These are phyloP conservation scores for Liquidambar formosana DNA, from an alignment of 164 flowering plant species.

Conservation along the genomic window DNA sequence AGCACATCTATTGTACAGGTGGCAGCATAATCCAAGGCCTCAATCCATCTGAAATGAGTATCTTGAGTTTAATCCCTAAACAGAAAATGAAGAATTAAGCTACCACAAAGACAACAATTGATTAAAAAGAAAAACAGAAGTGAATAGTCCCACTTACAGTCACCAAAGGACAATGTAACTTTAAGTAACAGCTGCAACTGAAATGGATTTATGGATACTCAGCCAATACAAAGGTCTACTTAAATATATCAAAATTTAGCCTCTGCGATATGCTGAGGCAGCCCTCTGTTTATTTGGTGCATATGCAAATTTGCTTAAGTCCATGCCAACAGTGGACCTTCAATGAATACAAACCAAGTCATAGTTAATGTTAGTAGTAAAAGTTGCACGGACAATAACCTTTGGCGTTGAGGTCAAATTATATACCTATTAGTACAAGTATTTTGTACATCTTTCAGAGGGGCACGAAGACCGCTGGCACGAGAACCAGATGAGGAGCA, in stretches of 20 bases:
- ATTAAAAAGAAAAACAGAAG: not conserved
- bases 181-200: not conserved
- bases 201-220: not conserved
- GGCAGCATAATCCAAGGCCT: not conserved
- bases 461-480: slow-evolving; percentile 97
- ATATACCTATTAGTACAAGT: slow-evolving; percentile 46
- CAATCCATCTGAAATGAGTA: not conserved
- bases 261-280: slow-evolving; percentile 17
- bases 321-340: slow-evolving; percentile 37
- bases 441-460: slow-evolving; percentile 74
- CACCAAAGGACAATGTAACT: not conserved
- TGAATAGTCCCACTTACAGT: slow-evolving; percentile 2
- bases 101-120: not conserved
- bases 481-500: slow-evolving; percentile 78
- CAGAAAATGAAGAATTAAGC: not conserved
- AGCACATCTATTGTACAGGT: not conserved
- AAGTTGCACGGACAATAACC: not conserved
- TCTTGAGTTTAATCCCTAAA: not conserved
- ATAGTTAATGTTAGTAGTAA: not conserved
- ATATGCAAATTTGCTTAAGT: slow-evolving; percentile 54
- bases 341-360: slow-evolving; percentile 9
- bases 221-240: not conserved
- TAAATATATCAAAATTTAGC: slow-evolving; percentile 14
- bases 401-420: not conserved
- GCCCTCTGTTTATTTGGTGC: slow-evolving; percentile 39